phyloP scores from a whole-genome alignment of 768 basidiomycete genomes.

The Coprinellus aureogranulatus region DNA sequence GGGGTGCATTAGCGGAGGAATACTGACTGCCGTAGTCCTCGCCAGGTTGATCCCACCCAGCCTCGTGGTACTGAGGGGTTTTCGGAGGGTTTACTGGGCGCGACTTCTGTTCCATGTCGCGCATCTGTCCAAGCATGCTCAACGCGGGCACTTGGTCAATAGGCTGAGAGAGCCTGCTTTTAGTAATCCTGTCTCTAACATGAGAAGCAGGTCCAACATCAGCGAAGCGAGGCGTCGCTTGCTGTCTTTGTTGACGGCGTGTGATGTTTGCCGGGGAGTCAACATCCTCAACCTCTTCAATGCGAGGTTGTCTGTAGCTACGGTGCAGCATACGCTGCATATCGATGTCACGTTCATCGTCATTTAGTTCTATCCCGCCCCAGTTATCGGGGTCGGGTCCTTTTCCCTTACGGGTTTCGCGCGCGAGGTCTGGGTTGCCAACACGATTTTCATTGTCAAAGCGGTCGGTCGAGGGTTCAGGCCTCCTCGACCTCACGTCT shows the following conservation, averaged over 20 bases:
- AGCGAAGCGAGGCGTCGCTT: too few species aligned
- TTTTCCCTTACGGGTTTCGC: not conserved
- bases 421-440: not conserved
- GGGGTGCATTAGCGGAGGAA: too few species aligned
- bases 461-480: not conserved
- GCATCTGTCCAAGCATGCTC: too few species aligned
- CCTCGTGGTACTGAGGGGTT: too few species aligned
- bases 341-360: not conserved
- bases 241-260: not conserved
- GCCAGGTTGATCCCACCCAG: too few species aligned
- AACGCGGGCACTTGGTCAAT: too few species aligned
- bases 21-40: too few species aligned
- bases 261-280: not conserved
- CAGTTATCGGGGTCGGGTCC: not conserved
- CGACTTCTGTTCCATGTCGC: too few species aligned
- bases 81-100: too few species aligned
- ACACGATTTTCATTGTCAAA: not conserved
- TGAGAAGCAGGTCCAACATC: too few species aligned
- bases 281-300: not conserved
- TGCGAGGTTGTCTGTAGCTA: not conserved
- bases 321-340: not conserved
- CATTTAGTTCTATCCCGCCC: not conserved
- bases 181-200: too few species aligned
- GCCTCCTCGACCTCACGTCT: not conserved
- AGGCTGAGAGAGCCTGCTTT: too few species aligned